Conservation (phyloP, 1,284 basidiomycete genomes). For the Papiliotrema flavescens region DNA sequence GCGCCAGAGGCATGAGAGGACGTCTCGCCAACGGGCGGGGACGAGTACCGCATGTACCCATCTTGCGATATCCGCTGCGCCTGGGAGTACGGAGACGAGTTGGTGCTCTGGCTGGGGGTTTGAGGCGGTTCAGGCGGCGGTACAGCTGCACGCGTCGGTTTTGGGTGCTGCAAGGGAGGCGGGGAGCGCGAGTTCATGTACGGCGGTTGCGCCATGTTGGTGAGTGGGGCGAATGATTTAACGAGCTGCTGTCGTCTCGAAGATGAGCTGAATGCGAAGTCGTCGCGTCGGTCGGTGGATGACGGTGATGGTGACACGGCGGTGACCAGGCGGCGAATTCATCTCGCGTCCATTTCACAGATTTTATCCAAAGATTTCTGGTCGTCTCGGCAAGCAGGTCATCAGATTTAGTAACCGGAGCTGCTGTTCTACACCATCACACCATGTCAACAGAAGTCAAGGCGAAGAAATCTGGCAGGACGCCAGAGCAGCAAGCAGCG, state of each 20-base stretch:
- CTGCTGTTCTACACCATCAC: background rate
- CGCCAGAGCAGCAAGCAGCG: constrained; percentile 41
- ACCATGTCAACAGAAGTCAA: constrained; percentile 10
- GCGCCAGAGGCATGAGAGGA: constrained; percentile 3
- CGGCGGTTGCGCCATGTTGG: constrained; percentile 32
- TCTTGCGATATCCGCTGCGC: constrained; percentile 51
- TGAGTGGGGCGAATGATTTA: background rate
- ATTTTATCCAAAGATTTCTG: constrained; percentile 5
- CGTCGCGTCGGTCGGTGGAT: background rate
- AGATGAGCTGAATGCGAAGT: background rate
- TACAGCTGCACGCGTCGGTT: constrained; percentile 82
- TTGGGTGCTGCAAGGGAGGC: constrained; percentile 79
- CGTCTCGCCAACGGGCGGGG: constrained; percentile 43
- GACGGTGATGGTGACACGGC: background rate
- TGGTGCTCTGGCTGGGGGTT: constrained; percentile 56
- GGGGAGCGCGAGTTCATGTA: constrained; percentile 59
- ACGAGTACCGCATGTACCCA: constrained; percentile 46
- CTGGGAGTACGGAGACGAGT: constrained; percentile 43
- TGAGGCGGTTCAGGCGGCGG: constrained; percentile 78
- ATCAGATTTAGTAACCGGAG: background rate
- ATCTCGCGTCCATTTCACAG: background rate
- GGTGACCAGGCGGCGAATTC: background rate
- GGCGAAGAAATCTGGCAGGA: constrained; percentile 29
- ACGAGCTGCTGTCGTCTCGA: background rate
- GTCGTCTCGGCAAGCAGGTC: constrained; percentile 1